Base-by-base conservation (phyloP, 2,329 filamentous ascomycete species). In the Elsinoe batatas region DNA sequence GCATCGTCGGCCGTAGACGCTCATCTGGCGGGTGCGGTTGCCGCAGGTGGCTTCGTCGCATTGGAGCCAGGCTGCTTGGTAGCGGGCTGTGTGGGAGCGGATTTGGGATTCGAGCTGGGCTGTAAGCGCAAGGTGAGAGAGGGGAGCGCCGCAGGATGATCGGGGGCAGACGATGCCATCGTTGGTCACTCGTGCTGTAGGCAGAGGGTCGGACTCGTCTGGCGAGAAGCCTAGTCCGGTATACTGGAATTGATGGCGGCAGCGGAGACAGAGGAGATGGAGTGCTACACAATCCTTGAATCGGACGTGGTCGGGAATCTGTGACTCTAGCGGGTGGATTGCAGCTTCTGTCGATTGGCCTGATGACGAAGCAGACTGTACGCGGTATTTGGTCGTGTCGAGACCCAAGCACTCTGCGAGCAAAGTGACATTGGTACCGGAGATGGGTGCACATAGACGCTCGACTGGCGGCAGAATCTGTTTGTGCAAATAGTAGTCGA, bases 401-500 rank as follows among this genome's bases (percentile, higher is more conserved):
- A 98, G 83, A 2, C 93, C 93, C 12, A 98, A 81, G 68, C 93
- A 95, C 68, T 96, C 91, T 1, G 93, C 93, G 8, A 98, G 79
- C 61, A 91, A 84, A 1, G 88, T 82, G 6, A 91, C 87, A 60
- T 95, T 94, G 1, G 93, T 98, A 58, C 93, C 93, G 12, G 82
- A 82, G 64, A 98, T 96, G 58, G 95, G 95, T 59, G 91, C 93
- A 68, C 93, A 98, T 18, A 98, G 83, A 78, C 93, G 88, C 74
- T 98, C 93, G 22, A 98, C 93, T 0, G 93, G 93, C 10, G 93
- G 93, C 72, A 98, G 89, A 58, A 98, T 96, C 71, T 98, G 93
- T 76, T 98, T 98, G 75, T 89, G 86, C 37, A 98, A 82, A 70
- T 98, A 98, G 81, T 91, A 97, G 67, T 98, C 93, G n/a, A 96